phyloP scores from a whole-genome alignment of 176 grass and related monocot genomes.

The Rhynchospora tenuis region DNA sequence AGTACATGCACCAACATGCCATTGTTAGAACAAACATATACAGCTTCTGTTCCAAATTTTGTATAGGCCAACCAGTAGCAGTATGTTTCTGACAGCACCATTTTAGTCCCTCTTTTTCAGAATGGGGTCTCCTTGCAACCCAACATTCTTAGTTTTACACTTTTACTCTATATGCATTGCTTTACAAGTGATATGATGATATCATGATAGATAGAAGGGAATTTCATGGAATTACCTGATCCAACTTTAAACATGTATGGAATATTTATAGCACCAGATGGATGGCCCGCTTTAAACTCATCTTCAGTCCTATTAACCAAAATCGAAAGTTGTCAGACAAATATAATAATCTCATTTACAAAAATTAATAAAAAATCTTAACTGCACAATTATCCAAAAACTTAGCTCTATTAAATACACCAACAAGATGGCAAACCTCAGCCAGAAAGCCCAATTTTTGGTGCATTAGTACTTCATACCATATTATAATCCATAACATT shows the following conservation, averaged over 20 bases:
- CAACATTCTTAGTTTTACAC: neutral
- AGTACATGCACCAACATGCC: neutral
- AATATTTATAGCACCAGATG: constrained; percentile 59
- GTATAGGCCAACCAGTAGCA: neutral
- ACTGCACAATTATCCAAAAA: neutral
- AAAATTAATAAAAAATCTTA: neutral
- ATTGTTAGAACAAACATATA: neutral
- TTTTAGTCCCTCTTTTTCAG: neutral
- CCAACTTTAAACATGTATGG: constrained; percentile 60
- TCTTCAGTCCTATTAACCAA: constrained; percentile 38
- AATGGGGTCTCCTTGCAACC: neutral
- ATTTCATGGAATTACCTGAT: constrained; percentile 39
- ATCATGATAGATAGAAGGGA: neutral
- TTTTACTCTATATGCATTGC: neutral
- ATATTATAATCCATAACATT: neutral
- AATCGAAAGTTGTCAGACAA: neutral
- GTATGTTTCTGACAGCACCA: neutral
- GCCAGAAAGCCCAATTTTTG: neutral
- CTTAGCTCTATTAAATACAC: neutral
- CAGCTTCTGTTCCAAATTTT: neutral
- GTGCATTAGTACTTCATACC: neutral
- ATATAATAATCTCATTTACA: neutral
- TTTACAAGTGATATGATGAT: neutral
- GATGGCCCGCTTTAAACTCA: constrained; percentile 55
- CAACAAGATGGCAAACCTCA: neutral